Evolutionary conservation across 352 stramenopile genomes (phyloP).

Genomic region (Phytophthora citricola): DNA sequence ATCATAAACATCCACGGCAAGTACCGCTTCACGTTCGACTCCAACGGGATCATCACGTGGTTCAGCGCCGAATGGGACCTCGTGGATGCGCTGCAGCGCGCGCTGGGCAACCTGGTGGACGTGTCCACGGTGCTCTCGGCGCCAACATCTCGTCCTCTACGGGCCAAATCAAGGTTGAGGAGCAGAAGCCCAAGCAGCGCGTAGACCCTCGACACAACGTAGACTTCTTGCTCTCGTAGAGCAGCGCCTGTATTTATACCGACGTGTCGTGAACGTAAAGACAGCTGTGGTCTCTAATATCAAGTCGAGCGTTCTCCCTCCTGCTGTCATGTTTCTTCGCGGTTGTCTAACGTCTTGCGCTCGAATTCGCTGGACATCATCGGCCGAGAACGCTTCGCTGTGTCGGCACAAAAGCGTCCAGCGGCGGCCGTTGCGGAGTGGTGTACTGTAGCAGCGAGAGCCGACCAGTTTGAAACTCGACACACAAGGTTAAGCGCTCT

Average conservation of each 20-base stretch:
- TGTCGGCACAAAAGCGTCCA: not conserved
- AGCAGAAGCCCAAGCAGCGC: slow-evolving; percentile 9
- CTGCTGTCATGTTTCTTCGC: not conserved
- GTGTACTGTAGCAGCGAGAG: slow-evolving; percentile 5
- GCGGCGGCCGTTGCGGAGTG: not conserved
- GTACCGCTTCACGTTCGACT: slow-evolving; percentile 64
- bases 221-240: slow-evolving; percentile 55
- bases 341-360: slow-evolving; percentile 6
- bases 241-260: slow-evolving; percentile 27
- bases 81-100: slow-evolving; percentile 47
- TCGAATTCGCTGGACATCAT: slow-evolving; percentile 19
- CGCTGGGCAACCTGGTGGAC: slow-evolving; percentile 47
- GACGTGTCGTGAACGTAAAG: slow-evolving; percentile 8
- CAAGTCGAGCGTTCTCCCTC: slow-evolving; percentile 10
- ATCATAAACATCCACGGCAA: slow-evolving; percentile 46
- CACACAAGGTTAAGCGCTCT: slow-evolving; percentile 2
- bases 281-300: slow-evolving; percentile 20
- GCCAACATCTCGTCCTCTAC: slow-evolving; percentile 66
- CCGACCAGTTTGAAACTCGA: slow-evolving; percentile 15
- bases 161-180: slow-evolving; percentile 45
- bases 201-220: slow-evolving; percentile 46
- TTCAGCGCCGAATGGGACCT: slow-evolving; percentile 67
- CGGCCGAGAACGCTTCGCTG: not conserved
- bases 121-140: slow-evolving; percentile 45
- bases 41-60: slow-evolving; percentile 46